These are phyloP conservation scores for Geosmithia putterillii DNA, from an alignment of 2,329 filamentous ascomycete genomes.

Conservation along the genomic window DNA sequence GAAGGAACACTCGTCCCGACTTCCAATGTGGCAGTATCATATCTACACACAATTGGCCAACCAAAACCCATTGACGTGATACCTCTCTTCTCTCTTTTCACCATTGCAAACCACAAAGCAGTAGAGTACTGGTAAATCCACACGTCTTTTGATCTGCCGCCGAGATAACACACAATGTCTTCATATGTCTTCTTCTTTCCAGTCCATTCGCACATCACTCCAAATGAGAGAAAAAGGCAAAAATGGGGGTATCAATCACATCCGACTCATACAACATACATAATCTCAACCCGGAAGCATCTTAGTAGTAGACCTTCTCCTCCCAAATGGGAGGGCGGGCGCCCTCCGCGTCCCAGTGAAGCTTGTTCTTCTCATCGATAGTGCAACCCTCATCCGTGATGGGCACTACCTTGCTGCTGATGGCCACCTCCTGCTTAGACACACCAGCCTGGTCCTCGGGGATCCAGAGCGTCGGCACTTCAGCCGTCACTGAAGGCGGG, in stretches of 20 bases:
- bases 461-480: slow-evolving; percentile 60
- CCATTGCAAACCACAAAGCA: no score
- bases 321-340: slow-evolving; percentile 30
- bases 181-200: neutral
- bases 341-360: slow-evolving; percentile 26
- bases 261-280: neutral
- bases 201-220: neutral
- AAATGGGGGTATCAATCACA: slow-evolving; percentile 2
- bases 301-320: slow-evolving; percentile 31
- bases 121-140: no score
- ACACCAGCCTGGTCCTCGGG: slow-evolving; percentile 59
- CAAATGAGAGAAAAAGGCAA: neutral
- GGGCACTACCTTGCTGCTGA: slow-evolving; percentile 52
- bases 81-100: neutral
- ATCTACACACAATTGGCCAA: neutral
- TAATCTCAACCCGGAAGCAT: neutral
- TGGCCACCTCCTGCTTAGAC: slow-evolving; percentile 56
- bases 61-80: neutral
- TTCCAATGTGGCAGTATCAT: neutral
- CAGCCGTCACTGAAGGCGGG: slow-evolving; percentile 53
- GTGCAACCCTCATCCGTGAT: slow-evolving; percentile 63
- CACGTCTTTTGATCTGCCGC: neutral
- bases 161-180: neutral
- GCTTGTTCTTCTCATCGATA: slow-evolving; percentile 50
- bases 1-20: neutral